Evolutionary conservation across 768 basidiomycete genomes (phyloP).

Genomic region (Lentinula lateritia): DNA sequence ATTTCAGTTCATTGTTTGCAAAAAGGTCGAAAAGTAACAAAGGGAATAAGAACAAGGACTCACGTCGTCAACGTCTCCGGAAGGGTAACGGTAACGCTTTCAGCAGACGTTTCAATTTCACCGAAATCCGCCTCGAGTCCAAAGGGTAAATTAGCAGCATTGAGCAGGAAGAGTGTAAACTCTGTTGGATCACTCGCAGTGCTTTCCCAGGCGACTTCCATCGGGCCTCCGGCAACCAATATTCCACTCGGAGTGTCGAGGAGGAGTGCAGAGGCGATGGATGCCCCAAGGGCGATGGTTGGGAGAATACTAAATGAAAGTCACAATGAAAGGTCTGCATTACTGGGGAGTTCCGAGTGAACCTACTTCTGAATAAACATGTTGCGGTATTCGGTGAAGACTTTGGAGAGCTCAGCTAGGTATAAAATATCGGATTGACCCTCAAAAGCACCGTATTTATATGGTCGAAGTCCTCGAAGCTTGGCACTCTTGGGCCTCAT

Average conservation of each 20-base stretch:
- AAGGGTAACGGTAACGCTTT: not conserved
- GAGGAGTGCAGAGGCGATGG: not conserved
- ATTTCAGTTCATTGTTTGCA: not conserved
- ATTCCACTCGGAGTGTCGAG: not conserved
- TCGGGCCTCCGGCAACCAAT: not conserved
- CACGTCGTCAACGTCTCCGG: not conserved
- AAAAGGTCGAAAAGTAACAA: not conserved
- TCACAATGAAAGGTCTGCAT: too few species aligned
- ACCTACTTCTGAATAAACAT: not conserved
- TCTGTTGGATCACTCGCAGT: not conserved
- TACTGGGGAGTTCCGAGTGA: too few species aligned
- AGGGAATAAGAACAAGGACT: not conserved
- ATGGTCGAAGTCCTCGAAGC: not conserved
- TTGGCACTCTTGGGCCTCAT: not conserved
- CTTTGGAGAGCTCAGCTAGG: not conserved
- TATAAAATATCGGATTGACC: not conserved
- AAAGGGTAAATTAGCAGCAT: not conserved
- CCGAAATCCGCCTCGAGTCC: slow-evolving; percentile 3
- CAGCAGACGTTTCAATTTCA: not conserved
- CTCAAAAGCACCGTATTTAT: not conserved
- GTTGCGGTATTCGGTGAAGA: not conserved
- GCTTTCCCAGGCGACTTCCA: slow-evolving; percentile 3
- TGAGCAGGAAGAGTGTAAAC: slow-evolving; percentile 4
- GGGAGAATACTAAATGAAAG: not conserved
- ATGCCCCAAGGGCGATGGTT: not conserved